Percentiles rank a stretch among this genome's conserved stretches.
Conservation (phyloP, 1,284 basidiomycete species). For the Ceraceosorus guamensis region DNA sequence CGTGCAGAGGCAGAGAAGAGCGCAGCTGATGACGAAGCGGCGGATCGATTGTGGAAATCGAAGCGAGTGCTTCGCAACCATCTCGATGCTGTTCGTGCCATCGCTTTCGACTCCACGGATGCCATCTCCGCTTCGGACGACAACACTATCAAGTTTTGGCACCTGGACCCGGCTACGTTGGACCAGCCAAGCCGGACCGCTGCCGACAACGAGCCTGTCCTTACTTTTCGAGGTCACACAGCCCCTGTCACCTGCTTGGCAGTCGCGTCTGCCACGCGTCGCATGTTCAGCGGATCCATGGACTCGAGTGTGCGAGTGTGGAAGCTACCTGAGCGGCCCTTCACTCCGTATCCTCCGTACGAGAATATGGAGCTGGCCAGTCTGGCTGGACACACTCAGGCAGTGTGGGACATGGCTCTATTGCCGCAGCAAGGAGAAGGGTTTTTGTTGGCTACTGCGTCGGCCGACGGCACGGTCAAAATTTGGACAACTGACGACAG, state of each 20-base stretch:
- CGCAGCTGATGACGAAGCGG: no score
- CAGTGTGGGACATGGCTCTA: slow-evolving; percentile 81
- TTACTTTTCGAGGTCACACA: slow-evolving; percentile 87
- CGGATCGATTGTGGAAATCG: slow-evolving; percentile 44
- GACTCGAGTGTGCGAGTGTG: slow-evolving; percentile 89
- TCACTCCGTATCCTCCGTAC: slow-evolving; percentile 72
- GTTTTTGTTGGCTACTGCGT: slow-evolving; percentile 70
- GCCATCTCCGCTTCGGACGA: slow-evolving; percentile 90
- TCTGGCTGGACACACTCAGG: slow-evolving; percentile 84
- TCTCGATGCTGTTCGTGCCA: slow-evolving; percentile 80
- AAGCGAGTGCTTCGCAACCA: slow-evolving; percentile 58
- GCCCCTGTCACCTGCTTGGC: slow-evolving; percentile 81
- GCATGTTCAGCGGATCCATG: slow-evolving; percentile 82
- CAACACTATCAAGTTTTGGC: slow-evolving; percentile 91
- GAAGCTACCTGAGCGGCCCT: slow-evolving; percentile 55
- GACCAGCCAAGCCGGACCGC: slow-evolving; percentile 14
- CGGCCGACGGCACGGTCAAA: slow-evolving; percentile 83
- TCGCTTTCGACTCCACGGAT: slow-evolving; percentile 78
- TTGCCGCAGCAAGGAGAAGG: slow-evolving; percentile 44
- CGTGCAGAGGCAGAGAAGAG: slow-evolving; percentile 3
- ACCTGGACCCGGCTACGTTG: slow-evolving; percentile 52
- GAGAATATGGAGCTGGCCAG: slow-evolving; percentile 71
- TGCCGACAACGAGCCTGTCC: slow-evolving; percentile 51
- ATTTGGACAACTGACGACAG: slow-evolving; percentile 59
- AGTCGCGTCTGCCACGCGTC: slow-evolving; percentile 67